Evolutionary conservation across 2,329 filamentous ascomycete genomes (phyloP).

Genomic region (Calcarisporium arbuscula): DNA sequence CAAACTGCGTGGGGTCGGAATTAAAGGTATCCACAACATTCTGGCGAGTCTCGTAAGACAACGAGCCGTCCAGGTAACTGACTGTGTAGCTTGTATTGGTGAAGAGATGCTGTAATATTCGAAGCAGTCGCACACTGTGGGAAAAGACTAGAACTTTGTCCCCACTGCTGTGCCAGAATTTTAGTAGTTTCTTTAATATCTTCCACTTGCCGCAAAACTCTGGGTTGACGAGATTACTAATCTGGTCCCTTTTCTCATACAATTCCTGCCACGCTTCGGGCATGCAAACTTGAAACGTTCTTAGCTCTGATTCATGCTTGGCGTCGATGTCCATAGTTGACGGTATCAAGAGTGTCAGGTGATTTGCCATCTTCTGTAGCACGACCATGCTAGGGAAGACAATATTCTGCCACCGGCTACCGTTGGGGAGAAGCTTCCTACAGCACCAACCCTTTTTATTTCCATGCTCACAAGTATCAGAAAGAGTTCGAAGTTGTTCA

Average conservation of each 20-base stretch:
- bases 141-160: slow-evolving; percentile 97
- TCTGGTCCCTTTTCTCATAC: slow-evolving; percentile 68
- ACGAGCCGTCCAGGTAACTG: slow-evolving; percentile 80
- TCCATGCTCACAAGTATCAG: slow-evolving; percentile 60
- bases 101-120: slow-evolving; percentile 80
- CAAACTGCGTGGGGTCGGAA: slow-evolving; percentile 76
- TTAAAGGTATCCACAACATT: slow-evolving; percentile 87
- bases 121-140: slow-evolving; percentile 78
- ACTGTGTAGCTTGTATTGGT: slow-evolving; percentile 84
- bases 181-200: slow-evolving; percentile 76
- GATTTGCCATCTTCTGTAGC: slow-evolving; percentile 84
- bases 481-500: slow-evolving; percentile 59
- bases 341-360: slow-evolving; percentile 83
- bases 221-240: slow-evolving; percentile 74
- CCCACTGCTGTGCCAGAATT: slow-evolving; percentile 82
- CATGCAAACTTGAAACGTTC: slow-evolving; percentile 65
- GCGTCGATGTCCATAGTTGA: slow-evolving; percentile 54
- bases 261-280: slow-evolving; percentile 70
- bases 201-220: slow-evolving; percentile 98
- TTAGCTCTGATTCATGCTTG: slow-evolving; percentile 72
- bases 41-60: slow-evolving; percentile 78
- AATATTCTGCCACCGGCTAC: slow-evolving; percentile 63
- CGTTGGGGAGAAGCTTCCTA: slow-evolving; percentile 50
- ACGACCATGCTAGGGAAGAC: slow-evolving; percentile 82
- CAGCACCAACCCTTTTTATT: slow-evolving; percentile 77